Evolutionary conservation across 2,329 filamentous ascomycete species (phyloP).

Genomic region (Trichoderma citrinoviride): DNA sequence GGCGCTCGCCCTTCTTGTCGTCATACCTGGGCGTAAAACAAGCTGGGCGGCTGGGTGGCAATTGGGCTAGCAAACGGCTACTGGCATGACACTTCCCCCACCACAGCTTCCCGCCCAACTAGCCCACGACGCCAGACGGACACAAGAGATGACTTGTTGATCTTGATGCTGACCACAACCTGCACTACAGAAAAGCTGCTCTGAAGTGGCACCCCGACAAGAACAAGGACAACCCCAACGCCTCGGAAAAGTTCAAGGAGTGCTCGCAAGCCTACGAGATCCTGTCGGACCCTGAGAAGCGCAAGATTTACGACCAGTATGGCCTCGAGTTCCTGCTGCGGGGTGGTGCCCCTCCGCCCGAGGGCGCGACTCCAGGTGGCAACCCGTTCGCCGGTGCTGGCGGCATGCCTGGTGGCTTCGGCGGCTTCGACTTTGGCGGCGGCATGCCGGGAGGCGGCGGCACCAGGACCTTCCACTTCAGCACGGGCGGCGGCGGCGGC

Average conservation of each 20-base stretch:
- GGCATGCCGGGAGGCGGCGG: constrained; percentile 47
- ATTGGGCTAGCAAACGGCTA: not conserved
- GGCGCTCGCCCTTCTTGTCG: constrained; percentile 10
- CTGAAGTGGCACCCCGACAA: constrained; percentile 96
- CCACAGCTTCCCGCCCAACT: constrained; percentile 16
- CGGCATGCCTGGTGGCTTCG: constrained; percentile 54
- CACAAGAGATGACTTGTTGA: not conserved
- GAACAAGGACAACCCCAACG: constrained; percentile 85
- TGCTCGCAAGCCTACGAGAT: constrained; percentile 98
- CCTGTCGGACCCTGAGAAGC: constrained; percentile 93
- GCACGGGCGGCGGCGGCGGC: constrained; percentile 50
- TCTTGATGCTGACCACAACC: constrained; percentile 36
- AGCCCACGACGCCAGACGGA: not conserved
- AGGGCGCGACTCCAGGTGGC: constrained; percentile 48
- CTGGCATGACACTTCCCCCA: constrained; percentile 1
- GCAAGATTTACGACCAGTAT: constrained; percentile 91
- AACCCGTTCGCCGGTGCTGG: constrained; percentile 59
- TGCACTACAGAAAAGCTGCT: constrained; percentile 67
- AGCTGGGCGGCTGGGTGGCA: constrained; percentile 14
- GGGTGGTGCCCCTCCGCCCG: constrained; percentile 67
- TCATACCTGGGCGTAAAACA: constrained; percentile 12
- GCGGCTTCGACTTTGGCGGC: constrained; percentile 52
- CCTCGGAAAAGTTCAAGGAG: constrained; percentile 95
- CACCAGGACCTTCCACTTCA: constrained; percentile 63
- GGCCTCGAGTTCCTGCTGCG: constrained; percentile 89